These are phyloP conservation scores for Phoma herbarum DNA, from an alignment of 2,329 filamentous ascomycete species.

Conservation along the genomic window DNA sequence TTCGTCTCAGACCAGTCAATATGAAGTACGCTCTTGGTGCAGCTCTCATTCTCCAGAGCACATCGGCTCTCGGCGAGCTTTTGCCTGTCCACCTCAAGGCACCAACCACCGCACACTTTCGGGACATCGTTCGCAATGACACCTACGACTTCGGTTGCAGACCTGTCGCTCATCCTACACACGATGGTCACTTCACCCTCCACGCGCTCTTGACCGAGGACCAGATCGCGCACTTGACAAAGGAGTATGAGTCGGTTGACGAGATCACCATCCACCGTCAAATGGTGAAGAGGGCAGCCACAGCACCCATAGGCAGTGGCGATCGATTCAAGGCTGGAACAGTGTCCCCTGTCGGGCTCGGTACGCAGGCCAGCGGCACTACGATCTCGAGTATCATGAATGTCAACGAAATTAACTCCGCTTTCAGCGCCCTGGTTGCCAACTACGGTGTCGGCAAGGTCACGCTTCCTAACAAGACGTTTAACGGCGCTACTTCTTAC, in stretches of 20 bases:
- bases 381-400: conserved; percentile 58
- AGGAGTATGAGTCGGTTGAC: conserved; percentile 33
- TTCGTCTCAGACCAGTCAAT: conserved; percentile 1
- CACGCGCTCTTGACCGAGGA: conserved; percentile 46
- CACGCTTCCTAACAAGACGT: conserved; percentile 56
- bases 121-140: conserved; percentile 47
- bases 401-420: conserved; percentile 56
- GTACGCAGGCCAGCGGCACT: conserved; percentile 48
- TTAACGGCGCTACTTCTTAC: conserved; percentile 53
- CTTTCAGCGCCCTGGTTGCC: conserved; percentile 54
- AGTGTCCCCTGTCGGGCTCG: conserved; percentile 54
- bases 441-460: conserved; percentile 55
- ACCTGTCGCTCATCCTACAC: conserved; percentile 41
- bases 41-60: conserved; percentile 41
- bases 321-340: conserved; percentile 55
- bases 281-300: conserved; percentile 41
- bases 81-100: conserved; percentile 44
- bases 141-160: conserved; percentile 49
- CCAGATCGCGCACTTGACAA: conserved; percentile 44
- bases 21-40: conserved; percentile 47
- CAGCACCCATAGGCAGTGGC: conserved; percentile 50
- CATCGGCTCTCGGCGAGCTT: conserved; percentile 40
- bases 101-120: conserved; percentile 41
- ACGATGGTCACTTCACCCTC: conserved; percentile 44
- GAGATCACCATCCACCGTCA: conserved; percentile 37